phyloP scores from a whole-genome alignment of 2,329 filamentous ascomycete species.

The Sporothrix brunneoviolacea region DNA sequence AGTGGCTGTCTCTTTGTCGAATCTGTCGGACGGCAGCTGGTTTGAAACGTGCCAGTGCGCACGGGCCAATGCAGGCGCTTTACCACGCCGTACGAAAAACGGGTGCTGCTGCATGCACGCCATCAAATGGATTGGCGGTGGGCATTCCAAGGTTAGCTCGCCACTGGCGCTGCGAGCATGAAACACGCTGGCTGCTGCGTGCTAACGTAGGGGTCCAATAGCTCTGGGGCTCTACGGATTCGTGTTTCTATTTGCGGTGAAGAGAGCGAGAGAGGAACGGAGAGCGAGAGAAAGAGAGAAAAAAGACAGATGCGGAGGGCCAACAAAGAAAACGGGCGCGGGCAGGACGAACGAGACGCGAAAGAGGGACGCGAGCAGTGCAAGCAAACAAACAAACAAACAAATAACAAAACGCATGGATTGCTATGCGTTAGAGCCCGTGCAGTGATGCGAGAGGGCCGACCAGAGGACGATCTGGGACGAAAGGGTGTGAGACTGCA shows the following conservation, averaged over 20 bases:
- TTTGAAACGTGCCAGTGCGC: conserved; percentile 17
- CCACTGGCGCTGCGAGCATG: conserved; percentile 12
- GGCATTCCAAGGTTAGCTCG: not conserved
- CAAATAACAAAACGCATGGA: too few species aligned
- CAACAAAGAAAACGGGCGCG: too few species aligned
- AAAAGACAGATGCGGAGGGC: not conserved
- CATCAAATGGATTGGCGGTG: not conserved
- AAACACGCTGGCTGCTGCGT: conserved; percentile 11
- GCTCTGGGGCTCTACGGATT: not conserved
- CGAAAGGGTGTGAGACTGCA: too few species aligned
- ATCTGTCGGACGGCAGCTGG: conserved; percentile 15
- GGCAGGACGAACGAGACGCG: too few species aligned
- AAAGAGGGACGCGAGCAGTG: too few species aligned
- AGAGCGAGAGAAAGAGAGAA: not conserved
- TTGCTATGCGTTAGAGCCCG: too few species aligned
- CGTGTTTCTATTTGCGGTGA: not conserved
- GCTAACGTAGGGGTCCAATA: conserved; percentile 1
- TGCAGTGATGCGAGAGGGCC: too few species aligned
- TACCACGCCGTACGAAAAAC: too few species aligned
- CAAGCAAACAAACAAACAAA: too few species aligned
- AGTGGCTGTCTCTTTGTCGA: not conserved
- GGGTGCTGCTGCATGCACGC: too few species aligned
- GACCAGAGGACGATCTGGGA: too few species aligned
- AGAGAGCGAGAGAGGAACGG: not conserved
- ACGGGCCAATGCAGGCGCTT: conserved; percentile 3